Base-by-base conservation (phyloP, 345 rosid genomes). In the Psidium guajava region DNA sequence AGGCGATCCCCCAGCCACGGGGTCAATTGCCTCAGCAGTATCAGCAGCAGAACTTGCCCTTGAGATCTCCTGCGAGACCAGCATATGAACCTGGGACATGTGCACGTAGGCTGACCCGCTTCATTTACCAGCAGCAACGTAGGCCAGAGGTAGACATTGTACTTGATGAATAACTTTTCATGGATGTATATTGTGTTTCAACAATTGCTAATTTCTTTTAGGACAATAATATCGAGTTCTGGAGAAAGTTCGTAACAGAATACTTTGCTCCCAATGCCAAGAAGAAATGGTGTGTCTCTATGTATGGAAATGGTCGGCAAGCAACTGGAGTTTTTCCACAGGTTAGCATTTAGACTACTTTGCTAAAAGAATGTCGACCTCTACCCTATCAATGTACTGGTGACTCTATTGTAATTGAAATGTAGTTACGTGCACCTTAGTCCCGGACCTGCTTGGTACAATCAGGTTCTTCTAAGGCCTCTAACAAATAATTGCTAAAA, bases 271-370 rank as follows among this genome's bases (percentile, higher is more conserved):
- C 98, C 40, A 90, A 93, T 88, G 99, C 99, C 54, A 97, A 93
- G 89, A 97, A 97, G 91, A 96, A 94, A 90, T 96, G 98, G 99
- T 97, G 99, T 84, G 99, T 97, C 87, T 97, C 98, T n/a, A 91
- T 97, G 98, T 97, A 97, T 84, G 99, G 99, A 91, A 95, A 93
- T 93, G 98, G 98, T 86, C 92, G 98, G 82, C 99, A 95, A 91
- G 90, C 99, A 86, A 92, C 94, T 88, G 99, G 99, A 52, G 99
- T 95, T 90, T 94, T 94, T 83, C 98, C 99, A 86, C 99, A 97
- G 98, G 99, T 97, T 2, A 27, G 88, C 83, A 54, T 50, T 69
- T 51, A 10, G 15, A 47, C 57, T 42, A 83, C 32, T 89, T 82
- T 57, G 55, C 24, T 59, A 69, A 86, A 85, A 18, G 24, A 69